Percentiles rank a stretch among this genome's conserved stretches.
These are phyloP conservation scores for Vaccinium corymbosum DNA, from an alignment of 148 eudicot species.

Conservation along the genomic window DNA sequence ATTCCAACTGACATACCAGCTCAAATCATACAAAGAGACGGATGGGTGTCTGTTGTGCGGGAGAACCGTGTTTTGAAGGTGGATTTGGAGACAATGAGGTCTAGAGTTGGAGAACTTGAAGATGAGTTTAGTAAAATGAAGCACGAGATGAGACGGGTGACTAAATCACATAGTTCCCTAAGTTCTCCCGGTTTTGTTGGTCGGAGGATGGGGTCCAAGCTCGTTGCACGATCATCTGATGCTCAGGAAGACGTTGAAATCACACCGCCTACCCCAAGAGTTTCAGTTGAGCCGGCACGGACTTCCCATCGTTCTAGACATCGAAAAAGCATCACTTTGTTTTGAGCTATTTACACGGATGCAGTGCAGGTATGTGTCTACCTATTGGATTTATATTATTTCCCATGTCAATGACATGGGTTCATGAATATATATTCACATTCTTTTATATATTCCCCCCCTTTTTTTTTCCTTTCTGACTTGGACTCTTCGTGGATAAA, in stretches of 20 bases:
- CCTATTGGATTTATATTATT: neutral
- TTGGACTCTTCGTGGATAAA: neutral
- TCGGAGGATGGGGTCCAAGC: slow-evolving; percentile 56
- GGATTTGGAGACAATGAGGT: slow-evolving; percentile 78
- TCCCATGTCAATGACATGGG: neutral
- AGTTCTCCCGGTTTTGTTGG: slow-evolving; percentile 50
- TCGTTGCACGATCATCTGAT: slow-evolving; percentile 49
- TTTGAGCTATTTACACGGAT: slow-evolving; percentile 15
- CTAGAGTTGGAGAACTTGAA: slow-evolving; percentile 79
- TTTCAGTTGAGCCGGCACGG: slow-evolving; percentile 44
- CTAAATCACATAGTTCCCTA: slow-evolving; percentile 56
- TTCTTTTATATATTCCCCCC: neutral
- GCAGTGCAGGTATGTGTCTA: neutral
- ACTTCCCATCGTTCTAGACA: slow-evolving; percentile 45
- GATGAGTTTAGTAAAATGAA: slow-evolving; percentile 71
- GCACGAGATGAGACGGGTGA: slow-evolving; percentile 68
- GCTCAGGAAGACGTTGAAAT: slow-evolving; percentile 45
- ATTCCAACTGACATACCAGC: slow-evolving; percentile 30
- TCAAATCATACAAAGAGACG: slow-evolving; percentile 58
- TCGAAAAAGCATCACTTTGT: slow-evolving; percentile 50
- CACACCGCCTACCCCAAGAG: slow-evolving; percentile 49
- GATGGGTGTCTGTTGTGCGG: slow-evolving; percentile 71
- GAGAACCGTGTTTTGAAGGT: slow-evolving; percentile 65
- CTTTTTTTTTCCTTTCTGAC: neutral
- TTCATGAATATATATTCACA: neutral